Conservation (phyloP, 768 basidiomycete genomes). For the Saitozyma sp. region DNA sequence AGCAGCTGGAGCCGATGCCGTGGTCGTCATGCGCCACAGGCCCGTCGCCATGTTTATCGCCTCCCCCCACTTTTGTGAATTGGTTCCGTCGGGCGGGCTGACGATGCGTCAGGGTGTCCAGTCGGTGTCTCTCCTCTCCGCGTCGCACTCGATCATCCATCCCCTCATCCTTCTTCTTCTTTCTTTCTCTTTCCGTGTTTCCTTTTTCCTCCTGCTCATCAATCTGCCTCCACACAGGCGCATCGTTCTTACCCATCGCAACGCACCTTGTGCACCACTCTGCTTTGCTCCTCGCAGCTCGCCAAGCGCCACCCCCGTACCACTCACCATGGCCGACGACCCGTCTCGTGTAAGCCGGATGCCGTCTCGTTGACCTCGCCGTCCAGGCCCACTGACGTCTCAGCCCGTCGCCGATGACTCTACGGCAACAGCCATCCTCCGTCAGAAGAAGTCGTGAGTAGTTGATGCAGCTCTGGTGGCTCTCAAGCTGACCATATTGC, state of each 20-base stretch:
- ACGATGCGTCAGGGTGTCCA: background rate
- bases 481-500: slow-evolving; percentile 7
- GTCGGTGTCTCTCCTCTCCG: background rate
- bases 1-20: too few species aligned
- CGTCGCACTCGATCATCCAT: background rate
- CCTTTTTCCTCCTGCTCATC: too few species aligned
- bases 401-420: slow-evolving; percentile 42
- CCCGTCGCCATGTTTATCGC: too few species aligned
- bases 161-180: background rate
- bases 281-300: background rate
- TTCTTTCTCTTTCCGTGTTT: background rate
- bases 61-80: background rate
- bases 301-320: too few species aligned
- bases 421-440: slow-evolving; percentile 87
- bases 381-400: background rate
- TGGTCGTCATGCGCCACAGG: too few species aligned
- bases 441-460: slow-evolving; percentile 94
- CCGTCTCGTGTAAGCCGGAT: slow-evolving; percentile 21
- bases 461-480: too few species aligned
- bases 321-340: slow-evolving; percentile 28
- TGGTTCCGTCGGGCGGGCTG: background rate
- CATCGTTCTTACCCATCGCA: background rate
- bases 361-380: background rate
- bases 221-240: background rate
- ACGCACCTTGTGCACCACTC: background rate